A percentile compares a stretch with the other conserved stretches of the same genome.
Conservation (phyloP, 2,329 filamentous ascomycete genomes). For the Fonsecaea pedrosoi region DNA sequence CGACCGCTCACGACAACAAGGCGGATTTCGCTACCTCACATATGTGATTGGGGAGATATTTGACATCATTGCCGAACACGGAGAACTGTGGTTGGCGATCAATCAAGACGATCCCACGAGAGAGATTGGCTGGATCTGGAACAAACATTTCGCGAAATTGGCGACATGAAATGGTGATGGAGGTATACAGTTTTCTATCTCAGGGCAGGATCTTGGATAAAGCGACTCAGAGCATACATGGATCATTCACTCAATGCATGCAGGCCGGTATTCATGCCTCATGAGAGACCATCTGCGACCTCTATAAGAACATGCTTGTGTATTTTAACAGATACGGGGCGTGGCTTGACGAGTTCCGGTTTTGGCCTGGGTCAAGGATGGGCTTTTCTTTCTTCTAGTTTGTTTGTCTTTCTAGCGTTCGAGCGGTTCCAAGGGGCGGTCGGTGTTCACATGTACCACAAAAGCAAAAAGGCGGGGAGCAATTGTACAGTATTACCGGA, state of each 20-base stretch:
- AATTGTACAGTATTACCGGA: conserved; percentile 18
- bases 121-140: conserved; percentile 97
- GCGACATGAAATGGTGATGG: conserved; percentile 39
- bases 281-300: background rate
- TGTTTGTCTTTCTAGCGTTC: conserved; percentile 26
- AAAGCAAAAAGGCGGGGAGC: conserved; percentile 8
- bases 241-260: background rate
- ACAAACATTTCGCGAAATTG: conserved; percentile 85
- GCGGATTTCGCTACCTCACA: conserved; percentile 92
- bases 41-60: conserved; percentile 96
- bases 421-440: conserved; percentile 17
- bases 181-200: background rate
- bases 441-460: conserved; percentile 22
- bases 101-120: conserved; percentile 89
- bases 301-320: background rate
- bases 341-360: background rate
- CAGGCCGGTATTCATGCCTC: background rate
- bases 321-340: background rate
- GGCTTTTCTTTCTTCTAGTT: background rate
- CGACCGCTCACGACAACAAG: conserved; percentile 86
- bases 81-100: conserved; percentile 94
- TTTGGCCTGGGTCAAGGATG: background rate
- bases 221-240: background rate
- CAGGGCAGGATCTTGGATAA: conserved; percentile 15
- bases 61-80: conserved; percentile 93